A percentile compares a stretch with the other conserved stretches of the same genome.
phyloP scores from a whole-genome alignment of 768 basidiomycete species.

The Erythrobasidium yunnanense region DNA sequence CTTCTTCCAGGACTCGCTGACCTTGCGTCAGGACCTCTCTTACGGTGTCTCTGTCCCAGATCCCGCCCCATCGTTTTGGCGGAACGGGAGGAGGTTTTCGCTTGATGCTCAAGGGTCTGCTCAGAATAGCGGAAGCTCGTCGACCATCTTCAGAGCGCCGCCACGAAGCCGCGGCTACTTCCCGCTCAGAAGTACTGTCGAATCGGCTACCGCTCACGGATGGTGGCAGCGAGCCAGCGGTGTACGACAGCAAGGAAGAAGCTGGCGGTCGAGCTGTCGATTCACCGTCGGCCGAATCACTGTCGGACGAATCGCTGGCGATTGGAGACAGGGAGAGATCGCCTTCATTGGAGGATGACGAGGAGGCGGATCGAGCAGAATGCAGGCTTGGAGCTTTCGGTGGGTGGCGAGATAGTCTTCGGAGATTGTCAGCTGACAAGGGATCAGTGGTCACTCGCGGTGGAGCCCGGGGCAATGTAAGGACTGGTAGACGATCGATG shows the following conservation, averaged over 20 bases:
- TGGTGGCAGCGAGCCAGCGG: neutral
- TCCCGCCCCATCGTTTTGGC: constrained; percentile 22
- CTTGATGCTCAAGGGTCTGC: constrained; percentile 24
- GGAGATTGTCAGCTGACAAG: constrained; percentile 21
- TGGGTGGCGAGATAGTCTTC: neutral
- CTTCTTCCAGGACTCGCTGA: neutral
- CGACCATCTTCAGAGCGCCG: constrained; percentile 21
- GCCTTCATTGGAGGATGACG: neutral
- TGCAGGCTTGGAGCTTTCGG: neutral
- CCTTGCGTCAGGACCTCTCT: neutral
- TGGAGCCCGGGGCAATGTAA: constrained; percentile 9
- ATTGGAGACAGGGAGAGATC: neutral
- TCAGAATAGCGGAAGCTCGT: constrained; percentile 19
- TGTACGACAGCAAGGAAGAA: neutral
- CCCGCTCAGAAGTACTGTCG: neutral
- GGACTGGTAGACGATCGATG: neutral
- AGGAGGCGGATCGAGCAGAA: neutral
- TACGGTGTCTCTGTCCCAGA: constrained; percentile 15
- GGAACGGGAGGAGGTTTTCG: constrained; percentile 29
- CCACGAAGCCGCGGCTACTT: constrained; percentile 19
- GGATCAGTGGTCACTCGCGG: constrained; percentile 13
- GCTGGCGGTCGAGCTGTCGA: constrained; percentile 1
- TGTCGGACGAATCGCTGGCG: neutral
- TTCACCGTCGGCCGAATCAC: constrained; percentile 22
- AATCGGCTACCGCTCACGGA: neutral